Percentiles rank a stretch among this genome's conserved stretches.
phyloP scores from a whole-genome alignment of 805 yeast species.

The Saturnispora mendoncae region DNA sequence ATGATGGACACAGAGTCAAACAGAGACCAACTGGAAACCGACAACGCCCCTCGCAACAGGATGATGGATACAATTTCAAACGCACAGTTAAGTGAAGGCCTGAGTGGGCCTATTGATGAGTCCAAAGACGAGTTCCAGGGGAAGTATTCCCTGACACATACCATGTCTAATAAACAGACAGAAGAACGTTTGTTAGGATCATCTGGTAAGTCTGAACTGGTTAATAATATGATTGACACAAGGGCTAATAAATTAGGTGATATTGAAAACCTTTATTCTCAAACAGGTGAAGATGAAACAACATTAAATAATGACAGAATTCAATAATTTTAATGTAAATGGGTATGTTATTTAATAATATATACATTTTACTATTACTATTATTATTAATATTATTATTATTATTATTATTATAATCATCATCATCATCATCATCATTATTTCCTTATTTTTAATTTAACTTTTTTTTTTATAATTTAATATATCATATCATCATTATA shows the following conservation, averaged over 20 bases:
- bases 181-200: conserved; percentile 1
- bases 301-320: conserved; percentile 1
- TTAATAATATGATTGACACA: conserved; percentile 10
- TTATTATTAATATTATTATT: too few relatives aligned
- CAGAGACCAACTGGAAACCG: conserved; percentile 9
- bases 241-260: conserved; percentile 1
- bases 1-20: conserved; percentile 12
- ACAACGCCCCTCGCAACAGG: conserved; percentile 11
- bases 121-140: not conserved
- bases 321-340: not conserved
- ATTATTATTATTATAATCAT: too few relatives aligned
- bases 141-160: conserved; percentile 2
- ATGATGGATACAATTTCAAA: conserved; percentile 15
- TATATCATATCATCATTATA: too few relatives aligned
- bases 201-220: not conserved
- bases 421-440: too few relatives aligned
- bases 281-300: not conserved
- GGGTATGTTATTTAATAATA: not conserved
- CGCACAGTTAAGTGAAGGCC: conserved; percentile 5
- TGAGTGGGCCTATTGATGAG: not conserved
- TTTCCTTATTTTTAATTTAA: too few relatives aligned
- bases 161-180: conserved; percentile 10
- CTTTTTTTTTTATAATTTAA: too few relatives aligned
- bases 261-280: not conserved
- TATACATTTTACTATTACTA: not conserved